Conservation (phyloP, 768 basidiomycete genomes). For the Lactarius sanguifluus region DNA sequence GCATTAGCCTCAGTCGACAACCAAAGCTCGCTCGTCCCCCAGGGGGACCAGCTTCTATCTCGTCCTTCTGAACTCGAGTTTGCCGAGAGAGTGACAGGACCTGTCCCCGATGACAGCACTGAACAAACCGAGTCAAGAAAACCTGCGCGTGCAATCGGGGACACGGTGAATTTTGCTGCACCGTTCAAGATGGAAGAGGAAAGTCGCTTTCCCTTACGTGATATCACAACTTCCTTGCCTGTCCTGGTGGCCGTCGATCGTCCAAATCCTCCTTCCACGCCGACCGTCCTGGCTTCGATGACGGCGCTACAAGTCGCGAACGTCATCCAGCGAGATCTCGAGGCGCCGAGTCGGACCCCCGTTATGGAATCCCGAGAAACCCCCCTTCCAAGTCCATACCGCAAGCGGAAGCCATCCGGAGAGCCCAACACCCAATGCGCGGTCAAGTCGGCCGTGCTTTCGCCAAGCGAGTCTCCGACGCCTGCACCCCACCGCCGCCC, state of each 20-base stretch:
- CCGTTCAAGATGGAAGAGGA: background rate
- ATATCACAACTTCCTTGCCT: background rate
- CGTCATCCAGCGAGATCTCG: background rate
- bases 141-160: background rate
- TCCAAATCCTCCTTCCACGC: background rate
- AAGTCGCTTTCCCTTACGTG: constrained; percentile 8
- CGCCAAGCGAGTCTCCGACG: background rate
- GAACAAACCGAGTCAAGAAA: background rate
- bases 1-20: background rate
- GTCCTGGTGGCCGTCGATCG: background rate
- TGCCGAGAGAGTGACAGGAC: background rate
- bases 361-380: background rate
- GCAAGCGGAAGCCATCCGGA: constrained; percentile 15
- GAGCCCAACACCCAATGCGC: background rate
- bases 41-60: background rate
- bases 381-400: background rate
- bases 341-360: background rate
- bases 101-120: background rate
- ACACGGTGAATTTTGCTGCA: background rate
- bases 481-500: constrained; percentile 4
- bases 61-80: background rate
- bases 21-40: background rate
- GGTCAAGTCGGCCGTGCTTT: background rate
- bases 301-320: background rate
- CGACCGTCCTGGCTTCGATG: background rate